Percentiles rank a stretch among this genome's conserved stretches.
Evolutionary conservation across 106 monocot genomes (phyloP).

Genomic region (Dactylorhiza incarnata): DNA sequence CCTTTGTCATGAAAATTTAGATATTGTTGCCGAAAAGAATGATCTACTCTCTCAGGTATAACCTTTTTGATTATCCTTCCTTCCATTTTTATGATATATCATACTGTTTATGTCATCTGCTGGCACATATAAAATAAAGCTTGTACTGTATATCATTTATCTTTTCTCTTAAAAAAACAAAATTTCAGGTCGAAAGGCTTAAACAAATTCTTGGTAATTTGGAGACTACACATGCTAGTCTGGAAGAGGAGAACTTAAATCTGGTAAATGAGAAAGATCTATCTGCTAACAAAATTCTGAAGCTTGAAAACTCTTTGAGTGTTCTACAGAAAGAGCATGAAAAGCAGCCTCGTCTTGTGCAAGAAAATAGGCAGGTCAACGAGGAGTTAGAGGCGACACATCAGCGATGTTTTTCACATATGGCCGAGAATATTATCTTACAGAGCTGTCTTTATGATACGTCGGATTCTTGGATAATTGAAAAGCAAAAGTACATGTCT

Average conservation of each 20-base stretch:
- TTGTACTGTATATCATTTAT: too few species aligned
- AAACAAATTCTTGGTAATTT: slow-evolving; percentile 3
- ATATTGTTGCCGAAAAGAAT: slow-evolving; percentile 32
- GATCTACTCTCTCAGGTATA: slow-evolving; percentile 28
- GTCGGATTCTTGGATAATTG: slow-evolving; percentile 15
- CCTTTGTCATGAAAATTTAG: slow-evolving; percentile 19
- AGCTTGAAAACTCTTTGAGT: slow-evolving; percentile 36
- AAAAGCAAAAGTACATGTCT: slow-evolving; percentile 29
- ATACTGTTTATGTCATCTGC: background rate
- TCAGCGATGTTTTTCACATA: slow-evolving; percentile 1
- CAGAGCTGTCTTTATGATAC: slow-evolving; percentile 15
- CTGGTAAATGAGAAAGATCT: slow-evolving; percentile 44
- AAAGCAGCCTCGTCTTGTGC: slow-evolving; percentile 15
- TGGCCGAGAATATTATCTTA: slow-evolving; percentile 9
- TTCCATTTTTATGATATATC: slow-evolving; percentile 1
- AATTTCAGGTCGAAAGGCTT: slow-evolving; percentile 8
- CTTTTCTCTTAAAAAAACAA: too few species aligned
- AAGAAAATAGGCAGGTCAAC: slow-evolving; percentile 1
- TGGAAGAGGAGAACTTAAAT: slow-evolving; percentile 24
- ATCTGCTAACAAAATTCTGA: slow-evolving; percentile 17
- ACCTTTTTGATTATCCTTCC: background rate
- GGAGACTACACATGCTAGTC: slow-evolving; percentile 22
- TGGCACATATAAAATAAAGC: too few species aligned
- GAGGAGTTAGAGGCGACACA: slow-evolving; percentile 8
- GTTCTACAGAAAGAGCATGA: slow-evolving; percentile 41